Evolutionary conservation across 2,329 filamentous ascomycete species (phyloP), one percentile per base, ranked within the genome.

Genomic region (Arthroderma sp.): DNA sequence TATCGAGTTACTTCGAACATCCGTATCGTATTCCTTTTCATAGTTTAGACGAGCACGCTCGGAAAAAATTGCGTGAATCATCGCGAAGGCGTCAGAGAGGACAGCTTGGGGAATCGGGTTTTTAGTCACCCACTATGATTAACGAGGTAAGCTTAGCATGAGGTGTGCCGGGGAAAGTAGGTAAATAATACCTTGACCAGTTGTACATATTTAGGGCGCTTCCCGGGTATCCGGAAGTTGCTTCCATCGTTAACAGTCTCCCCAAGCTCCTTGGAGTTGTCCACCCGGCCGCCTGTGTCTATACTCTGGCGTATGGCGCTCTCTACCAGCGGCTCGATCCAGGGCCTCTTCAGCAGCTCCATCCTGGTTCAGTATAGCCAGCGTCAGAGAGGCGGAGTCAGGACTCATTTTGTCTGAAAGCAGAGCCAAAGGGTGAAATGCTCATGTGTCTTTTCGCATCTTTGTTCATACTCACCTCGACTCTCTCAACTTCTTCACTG

Each of bases 11-110:
- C 63, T n/a, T 59, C 61, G 61, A 17, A 64, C 31, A 11, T 56
- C 56, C 4, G 61, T 59, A 2, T 63, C 61, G 4, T 56, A 60
- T 35, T 61, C 58, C 4, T 37, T 54, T 11, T 51, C n/a, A 54
- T 67, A 70, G 28, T 58, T 28, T 38, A 65, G 57, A 5, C 67
- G 56, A 6, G 68, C 63, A 11, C 65, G 63, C 6, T 57, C 58
- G 8, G 68, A 58, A 33, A 74, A 61, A 21, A 64, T 65, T 5
- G 66, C 69, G 31, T 67, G 63, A 8, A 75, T 68, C 31, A 67
- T 67, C 13, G 68, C 66, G 4, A 61, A 58, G 9, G 66, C 63
- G 57, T 74, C 72, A 28, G 68, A 73, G 47, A 75, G 57, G 23
- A 63, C 65, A 7, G 64, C 64, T 37, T 58, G 57, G 17, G 43